Conservation (phyloP, 73 alveolate genomes). For the Stentor coeruleus region DNA sequence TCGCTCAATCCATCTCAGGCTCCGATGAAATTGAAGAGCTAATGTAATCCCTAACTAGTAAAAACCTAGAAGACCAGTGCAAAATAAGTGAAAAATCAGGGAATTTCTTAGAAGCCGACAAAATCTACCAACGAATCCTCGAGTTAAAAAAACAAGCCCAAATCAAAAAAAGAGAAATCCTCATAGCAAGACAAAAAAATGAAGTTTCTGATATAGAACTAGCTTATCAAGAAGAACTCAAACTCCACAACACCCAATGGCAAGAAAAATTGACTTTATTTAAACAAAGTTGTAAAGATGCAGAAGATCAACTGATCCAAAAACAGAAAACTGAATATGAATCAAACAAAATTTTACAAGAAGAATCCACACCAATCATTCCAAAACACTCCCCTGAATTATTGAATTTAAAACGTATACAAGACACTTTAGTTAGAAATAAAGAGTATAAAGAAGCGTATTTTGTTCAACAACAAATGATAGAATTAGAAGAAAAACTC, state of each 20-base stretch:
- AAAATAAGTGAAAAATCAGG: constrained; percentile 56
- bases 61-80: too few relatives aligned
- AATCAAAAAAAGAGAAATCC: constrained; percentile 23
- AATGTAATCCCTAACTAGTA: too few relatives aligned
- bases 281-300: constrained; percentile 34
- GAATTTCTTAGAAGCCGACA: constrained; percentile 54
- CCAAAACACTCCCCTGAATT: not conserved
- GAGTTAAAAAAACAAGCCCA: constrained; percentile 32
- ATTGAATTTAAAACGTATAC: not conserved
- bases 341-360: constrained; percentile 34
- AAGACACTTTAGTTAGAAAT: not conserved
- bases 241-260: constrained; percentile 53
- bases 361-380: constrained; percentile 39
- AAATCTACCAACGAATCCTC: constrained; percentile 55
- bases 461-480: not conserved
- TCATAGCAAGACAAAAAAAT: constrained; percentile 34
- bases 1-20: too few relatives aligned
- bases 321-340: constrained; percentile 39
- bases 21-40: too few relatives aligned
- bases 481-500: not conserved
- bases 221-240: constrained; percentile 49
- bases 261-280: constrained; percentile 36
- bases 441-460: not conserved
- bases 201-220: constrained; percentile 54
- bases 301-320: constrained; percentile 37